Base-by-base conservation (phyloP, 331 rosid species). In the Pyrus hybrid region DNA sequence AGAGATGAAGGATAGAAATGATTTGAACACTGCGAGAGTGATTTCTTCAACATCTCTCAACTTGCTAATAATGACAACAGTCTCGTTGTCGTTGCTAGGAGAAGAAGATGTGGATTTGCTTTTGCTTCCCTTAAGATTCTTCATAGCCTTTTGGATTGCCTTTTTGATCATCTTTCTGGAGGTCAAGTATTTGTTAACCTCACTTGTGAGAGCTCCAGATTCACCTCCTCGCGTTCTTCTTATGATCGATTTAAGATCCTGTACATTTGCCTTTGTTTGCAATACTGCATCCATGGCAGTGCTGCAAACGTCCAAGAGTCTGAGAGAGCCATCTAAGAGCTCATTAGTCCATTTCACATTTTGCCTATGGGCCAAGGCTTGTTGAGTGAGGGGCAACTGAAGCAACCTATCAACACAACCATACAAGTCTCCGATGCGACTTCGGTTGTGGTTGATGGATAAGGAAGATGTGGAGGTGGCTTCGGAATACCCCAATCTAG, bases 151-250 rank as follows among this genome's bases (percentile, higher is more conserved):
- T n/a, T 29, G 74, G 10, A 87, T 73, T 63, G 82, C 63, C 78
- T 86, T 88, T 25, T 83, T 88, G 71, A 82, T 80, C 32, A 68
- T 58, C 82, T 82, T 91, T 79, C 91, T 88, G 4, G 79, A 63
- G 33, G 68, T 72, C 67, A 89, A 74, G 73, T 83, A 92, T 73
- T 84, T 84, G 33, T 25, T 80, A 26, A 73, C 65, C 83, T 82
- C 90, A 20, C 68, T 56, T 5, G 56, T 26, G 22, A 86, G 70
- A 26, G 4, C 73, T 30, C 17, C 83, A 10, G 32, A 58, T 53
- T 75, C 83, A 32, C 63, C 67, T 13, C 79, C 83, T 37, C 82
- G 41, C 72, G 62, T 76, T 70, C 96, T 77, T 56, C 85, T 76
- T 6, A 85, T 68, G 64, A 81, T 63, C 0, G 89, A 90, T 45